Base-by-base conservation (phyloP, 169 alveolate genomes). In the Plasmodium blacklocki region DNA sequence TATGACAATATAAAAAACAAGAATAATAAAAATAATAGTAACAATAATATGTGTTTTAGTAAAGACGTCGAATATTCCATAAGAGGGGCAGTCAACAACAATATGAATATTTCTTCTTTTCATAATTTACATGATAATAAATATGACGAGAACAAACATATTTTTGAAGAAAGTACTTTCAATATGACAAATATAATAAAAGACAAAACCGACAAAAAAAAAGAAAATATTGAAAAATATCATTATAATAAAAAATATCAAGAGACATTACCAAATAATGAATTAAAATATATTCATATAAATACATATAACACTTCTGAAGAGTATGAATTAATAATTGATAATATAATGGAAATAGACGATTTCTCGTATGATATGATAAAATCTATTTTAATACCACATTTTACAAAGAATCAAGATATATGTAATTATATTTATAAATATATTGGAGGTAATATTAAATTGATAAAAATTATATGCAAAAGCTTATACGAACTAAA, bases 301-400 rank as follows among this genome's bases (percentile, higher is more conserved):
- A 39, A 39, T 39, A 5, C 47, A 5, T 39, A 39, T 39, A 39
- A 39, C 8, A 39, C 47, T 39, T 29, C 60, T 6, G 73, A 59
- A 8, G 66, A 64, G 0, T 76, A 76, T 49, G 76, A 47, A 54
- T 32, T 76, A 12, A 64, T 76, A 23, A 76, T 29, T 19, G 7
- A 63, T 21, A 63, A 63, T 19, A n/a, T 76, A 58, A 63, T 76
- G 52, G 88, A 76, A 45, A 76, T 76, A 62, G 50, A 76, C 15
- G 75, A 76, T 18, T 18, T 76, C 14, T 63, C 88, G 1, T 76
- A 76, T 54, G 88, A 76, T 56, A 76, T 76, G 74, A 43, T 76
- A n/a, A 76, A 68, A 50, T 76, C 66, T 29, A 18, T 76, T 45
- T 8, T 76, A 29, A 45, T 76, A 5, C 88, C 88, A 0, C 23